phyloP scores from a whole-genome alignment of 2,329 filamentous ascomycete genomes.

The Nemania sp. region DNA sequence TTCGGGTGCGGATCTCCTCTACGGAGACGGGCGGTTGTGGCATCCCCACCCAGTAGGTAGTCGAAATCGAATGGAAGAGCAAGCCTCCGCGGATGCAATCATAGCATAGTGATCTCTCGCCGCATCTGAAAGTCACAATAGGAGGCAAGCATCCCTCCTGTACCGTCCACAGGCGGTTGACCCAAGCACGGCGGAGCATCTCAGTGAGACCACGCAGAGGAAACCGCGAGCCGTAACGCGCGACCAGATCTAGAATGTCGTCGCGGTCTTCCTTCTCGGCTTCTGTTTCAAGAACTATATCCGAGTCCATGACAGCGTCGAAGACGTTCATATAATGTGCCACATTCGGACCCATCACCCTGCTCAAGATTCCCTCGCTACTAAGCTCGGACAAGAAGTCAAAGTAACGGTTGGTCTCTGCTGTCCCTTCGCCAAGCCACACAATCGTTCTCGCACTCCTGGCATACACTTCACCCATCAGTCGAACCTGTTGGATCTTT shows the following conservation, averaged over 20 bases:
- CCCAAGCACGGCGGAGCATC: slow-evolving; percentile 39
- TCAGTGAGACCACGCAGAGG: slow-evolving; percentile 37
- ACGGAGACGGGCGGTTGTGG: slow-evolving; percentile 14
- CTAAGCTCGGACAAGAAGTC: slow-evolving; percentile 16
- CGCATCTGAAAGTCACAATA: slow-evolving; percentile 23
- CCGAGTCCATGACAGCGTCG: slow-evolving; percentile 38
- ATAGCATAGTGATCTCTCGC: slow-evolving; percentile 20
- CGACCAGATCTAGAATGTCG: slow-evolving; percentile 35
- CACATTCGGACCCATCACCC: slow-evolving; percentile 33
- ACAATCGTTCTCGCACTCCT: slow-evolving; percentile 19
- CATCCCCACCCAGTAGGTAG: slow-evolving; percentile 36
- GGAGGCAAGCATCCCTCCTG: slow-evolving; percentile 38
- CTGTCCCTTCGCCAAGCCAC: slow-evolving; percentile 24
- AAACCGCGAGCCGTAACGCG: slow-evolving; percentile 29
- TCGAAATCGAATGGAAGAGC: slow-evolving; percentile 41
- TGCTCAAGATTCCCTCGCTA: slow-evolving; percentile 18
- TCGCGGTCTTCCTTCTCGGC: slow-evolving; percentile 34
- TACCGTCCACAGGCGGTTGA: slow-evolving; percentile 43
- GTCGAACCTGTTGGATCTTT: slow-evolving; percentile 27
- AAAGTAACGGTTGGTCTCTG: slow-evolving; percentile 16
- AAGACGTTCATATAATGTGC: slow-evolving; percentile 36
- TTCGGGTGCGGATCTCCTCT: slow-evolving; percentile 26
- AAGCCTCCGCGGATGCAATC: slow-evolving; percentile 26
- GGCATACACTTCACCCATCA: slow-evolving; percentile 31
- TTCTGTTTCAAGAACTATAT: slow-evolving; percentile 25